Percentiles rank a stretch among this genome's conserved stretches.
Evolutionary conservation across 108 stramenopile genomes (phyloP).

Genomic region (Cylindrotheca closterium): DNA sequence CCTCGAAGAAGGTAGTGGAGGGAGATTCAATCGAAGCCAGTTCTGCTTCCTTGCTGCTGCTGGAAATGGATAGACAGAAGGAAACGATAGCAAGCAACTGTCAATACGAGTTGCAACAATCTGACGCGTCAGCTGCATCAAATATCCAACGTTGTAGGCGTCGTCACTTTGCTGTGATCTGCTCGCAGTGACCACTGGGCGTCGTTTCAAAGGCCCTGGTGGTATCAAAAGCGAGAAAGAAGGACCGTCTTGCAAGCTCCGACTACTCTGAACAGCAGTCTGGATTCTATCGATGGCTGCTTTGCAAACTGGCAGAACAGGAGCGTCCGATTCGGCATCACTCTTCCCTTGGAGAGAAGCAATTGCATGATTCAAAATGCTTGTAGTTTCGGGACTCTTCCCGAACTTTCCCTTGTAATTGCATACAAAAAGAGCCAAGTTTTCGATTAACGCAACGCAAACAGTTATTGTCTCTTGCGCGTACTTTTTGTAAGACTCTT

Average conservation of each 20-base stretch:
- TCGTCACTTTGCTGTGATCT: conserved; percentile 15
- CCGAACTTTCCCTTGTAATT: conserved; percentile 43
- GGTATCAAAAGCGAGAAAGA: conserved; percentile 25
- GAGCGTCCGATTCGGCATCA: conserved; percentile 27
- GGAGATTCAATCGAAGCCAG: conserved; percentile 35
- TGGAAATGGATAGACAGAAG: conserved; percentile 13
- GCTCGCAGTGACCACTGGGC: conserved; percentile 16
- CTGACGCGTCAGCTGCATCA: conserved; percentile 46
- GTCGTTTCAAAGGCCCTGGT: conserved; percentile 13
- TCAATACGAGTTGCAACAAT: conserved; percentile 30
- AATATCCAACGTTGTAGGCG: conserved; percentile 29
- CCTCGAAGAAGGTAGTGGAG: conserved; percentile 29
- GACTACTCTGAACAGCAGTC: conserved; percentile 17
- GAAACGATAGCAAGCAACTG: conserved; percentile 31
- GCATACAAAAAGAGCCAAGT: conserved; percentile 46
- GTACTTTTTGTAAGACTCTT: conserved; percentile 41
- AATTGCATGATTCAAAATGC: conserved; percentile 27
- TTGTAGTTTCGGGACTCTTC: conserved; percentile 28
- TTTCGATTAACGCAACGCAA: conserved; percentile 60
- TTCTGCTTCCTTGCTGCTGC: conserved; percentile 28
- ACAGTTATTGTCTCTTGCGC: conserved; percentile 40
- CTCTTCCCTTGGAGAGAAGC: conserved; percentile 37
- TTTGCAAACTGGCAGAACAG: conserved; percentile 32
- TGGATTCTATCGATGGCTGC: conserved; percentile 44
- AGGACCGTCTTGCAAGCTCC: background rate